These are phyloP conservation scores for Skeletonema tropicum DNA, from an alignment of 108 stramenopile genomes.

Conservation along the genomic window DNA sequence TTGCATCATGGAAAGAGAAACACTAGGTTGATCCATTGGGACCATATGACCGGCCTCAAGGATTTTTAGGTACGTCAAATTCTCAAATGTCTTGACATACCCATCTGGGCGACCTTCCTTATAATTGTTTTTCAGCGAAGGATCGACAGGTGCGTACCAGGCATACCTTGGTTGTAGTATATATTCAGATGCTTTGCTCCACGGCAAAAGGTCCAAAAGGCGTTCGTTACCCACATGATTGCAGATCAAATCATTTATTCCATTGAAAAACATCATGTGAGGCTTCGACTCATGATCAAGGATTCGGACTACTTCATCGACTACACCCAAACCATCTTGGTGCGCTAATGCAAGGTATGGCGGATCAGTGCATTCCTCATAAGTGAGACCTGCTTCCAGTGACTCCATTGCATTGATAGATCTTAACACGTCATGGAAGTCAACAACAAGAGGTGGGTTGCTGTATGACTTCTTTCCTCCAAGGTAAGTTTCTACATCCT, in stretches of 20 bases:
- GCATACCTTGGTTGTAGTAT: slow-evolving; percentile 61
- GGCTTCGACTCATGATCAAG: slow-evolving; percentile 72
- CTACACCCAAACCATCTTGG: slow-evolving; percentile 94
- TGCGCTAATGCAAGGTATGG: slow-evolving; percentile 87
- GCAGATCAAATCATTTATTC: slow-evolving; percentile 93
- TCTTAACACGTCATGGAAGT: slow-evolving; percentile 56
- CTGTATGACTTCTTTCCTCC: slow-evolving; percentile 42
- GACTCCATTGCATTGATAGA: slow-evolving; percentile 85
- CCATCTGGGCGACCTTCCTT: slow-evolving; percentile 57
- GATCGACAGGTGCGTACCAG: slow-evolving; percentile 62
- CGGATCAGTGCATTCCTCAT: slow-evolving; percentile 93
- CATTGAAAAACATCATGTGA: slow-evolving; percentile 74
- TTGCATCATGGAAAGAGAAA: slow-evolving; percentile 86
- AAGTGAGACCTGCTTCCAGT: slow-evolving; percentile 64
- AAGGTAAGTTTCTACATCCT: slow-evolving; percentile 83
- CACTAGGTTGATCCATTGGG: slow-evolving; percentile 91
- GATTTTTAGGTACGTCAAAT: slow-evolving; percentile 81
- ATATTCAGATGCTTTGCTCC: slow-evolving; percentile 74
- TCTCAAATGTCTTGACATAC: slow-evolving; percentile 79
- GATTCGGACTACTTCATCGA: slow-evolving; percentile 66
- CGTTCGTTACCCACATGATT: slow-evolving; percentile 94
- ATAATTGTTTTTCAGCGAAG: slow-evolving; percentile 35
- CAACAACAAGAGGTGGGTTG: slow-evolving; percentile 37
- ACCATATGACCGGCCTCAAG: slow-evolving; percentile 91
- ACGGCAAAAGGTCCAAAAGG: slow-evolving; percentile 77